Evolutionary conservation across 345 rosid genomes (phyloP).

Genomic region (Cardamine resedifolia): DNA sequence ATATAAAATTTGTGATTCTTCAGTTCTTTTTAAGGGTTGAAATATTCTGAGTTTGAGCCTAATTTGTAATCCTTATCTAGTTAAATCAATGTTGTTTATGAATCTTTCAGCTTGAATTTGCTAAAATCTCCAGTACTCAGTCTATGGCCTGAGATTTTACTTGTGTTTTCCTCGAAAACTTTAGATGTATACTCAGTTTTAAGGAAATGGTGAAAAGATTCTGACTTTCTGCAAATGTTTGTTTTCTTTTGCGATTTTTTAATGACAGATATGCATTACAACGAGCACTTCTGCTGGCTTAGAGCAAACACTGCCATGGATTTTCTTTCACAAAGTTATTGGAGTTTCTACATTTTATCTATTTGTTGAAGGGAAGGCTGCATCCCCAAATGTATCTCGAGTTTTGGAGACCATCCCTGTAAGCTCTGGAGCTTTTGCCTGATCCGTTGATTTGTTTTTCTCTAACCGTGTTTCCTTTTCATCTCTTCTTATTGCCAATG

Average conservation of each 20-base stretch:
- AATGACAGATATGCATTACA: constrained; percentile 67
- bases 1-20: not conserved
- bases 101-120: not conserved
- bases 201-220: constrained; percentile 9
- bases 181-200: not conserved
- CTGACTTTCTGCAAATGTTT: constrained; percentile 17
- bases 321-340: constrained; percentile 83
- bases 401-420: constrained; percentile 72
- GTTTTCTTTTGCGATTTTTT: not conserved
- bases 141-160: not conserved
- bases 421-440: constrained; percentile 22
- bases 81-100: not conserved
- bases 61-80: not conserved
- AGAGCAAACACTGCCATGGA: constrained; percentile 87
- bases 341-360: constrained; percentile 85
- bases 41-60: not conserved
- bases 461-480: constrained; percentile 1
- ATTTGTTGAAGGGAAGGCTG: constrained; percentile 96
- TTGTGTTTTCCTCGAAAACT: not conserved
- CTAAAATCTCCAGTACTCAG: not conserved
- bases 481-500: constrained; percentile 9
- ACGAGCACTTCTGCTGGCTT: constrained; percentile 94
- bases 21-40: not conserved
- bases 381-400: constrained; percentile 63
- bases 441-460: not conserved